Evolutionary conservation across 1,139 yeast genomes (phyloP).

Genomic region (Hyphopichia pseudoburtonii): DNA sequence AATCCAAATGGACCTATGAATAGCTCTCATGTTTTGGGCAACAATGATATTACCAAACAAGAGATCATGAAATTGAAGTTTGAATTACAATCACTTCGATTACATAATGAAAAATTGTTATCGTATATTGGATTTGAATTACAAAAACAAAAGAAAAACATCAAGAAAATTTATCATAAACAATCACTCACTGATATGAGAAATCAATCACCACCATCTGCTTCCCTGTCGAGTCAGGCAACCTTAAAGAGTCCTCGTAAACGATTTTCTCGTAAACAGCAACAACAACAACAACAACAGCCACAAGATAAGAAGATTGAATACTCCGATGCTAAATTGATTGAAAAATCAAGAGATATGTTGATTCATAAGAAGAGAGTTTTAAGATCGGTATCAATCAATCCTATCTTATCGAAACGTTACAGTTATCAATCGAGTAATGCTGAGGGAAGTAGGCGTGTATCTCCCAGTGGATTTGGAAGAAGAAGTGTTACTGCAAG

Average conservation of each 20-base stretch:
- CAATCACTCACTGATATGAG: conserved; percentile 24
- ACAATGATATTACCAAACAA: conserved; percentile 44
- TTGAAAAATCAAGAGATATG: conserved; percentile 42
- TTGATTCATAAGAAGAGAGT: conserved; percentile 47
- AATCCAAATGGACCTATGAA: conserved; percentile 8
- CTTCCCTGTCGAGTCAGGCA: too few relatives aligned
- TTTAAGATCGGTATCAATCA: conserved; percentile 45
- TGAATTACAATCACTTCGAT: conserved; percentile 52
- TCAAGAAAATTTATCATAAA: conserved; percentile 40
- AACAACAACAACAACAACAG: conserved; percentile 6
- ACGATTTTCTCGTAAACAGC: too few relatives aligned
- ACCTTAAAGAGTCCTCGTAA: not conserved
- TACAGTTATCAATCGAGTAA: conserved; percentile 16
- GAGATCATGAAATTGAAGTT: conserved; percentile 54
- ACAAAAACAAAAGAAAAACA: conserved; percentile 49
- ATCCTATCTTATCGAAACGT: conserved; percentile 36
- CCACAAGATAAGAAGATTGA: conserved; percentile 27
- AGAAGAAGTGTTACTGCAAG: not conserved
- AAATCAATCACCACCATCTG: conserved; percentile 8
- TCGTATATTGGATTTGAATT: conserved; percentile 59
- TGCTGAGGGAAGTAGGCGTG: conserved; percentile 2
- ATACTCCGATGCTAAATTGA: conserved; percentile 56
- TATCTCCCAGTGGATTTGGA: not conserved
- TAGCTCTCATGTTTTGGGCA: conserved; percentile 10
- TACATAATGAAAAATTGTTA: conserved; percentile 56